These are phyloP conservation scores for Yarrowia sp. DNA, from an alignment of 805 yeast genomes.

Conservation along the genomic window DNA sequence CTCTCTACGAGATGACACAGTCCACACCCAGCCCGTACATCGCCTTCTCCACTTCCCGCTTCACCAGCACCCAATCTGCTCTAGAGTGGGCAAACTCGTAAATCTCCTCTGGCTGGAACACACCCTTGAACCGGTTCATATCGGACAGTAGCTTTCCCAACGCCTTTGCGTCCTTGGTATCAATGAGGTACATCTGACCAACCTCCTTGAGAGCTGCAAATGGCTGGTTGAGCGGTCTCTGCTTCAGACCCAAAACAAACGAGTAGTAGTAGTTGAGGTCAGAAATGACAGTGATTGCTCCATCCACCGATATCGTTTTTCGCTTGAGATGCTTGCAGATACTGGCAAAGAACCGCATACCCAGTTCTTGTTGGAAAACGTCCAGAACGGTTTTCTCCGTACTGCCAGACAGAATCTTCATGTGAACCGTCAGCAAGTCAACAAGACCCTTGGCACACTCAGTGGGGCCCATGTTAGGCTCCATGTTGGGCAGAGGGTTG, in stretches of 20 bases:
- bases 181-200: slow-evolving; percentile 77
- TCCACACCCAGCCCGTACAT: slow-evolving; percentile 83
- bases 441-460: slow-evolving; percentile 64
- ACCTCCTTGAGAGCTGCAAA: slow-evolving; percentile 78
- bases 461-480: slow-evolving; percentile 48
- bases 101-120: slow-evolving; percentile 90
- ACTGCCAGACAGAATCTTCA: slow-evolving; percentile 68
- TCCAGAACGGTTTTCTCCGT: slow-evolving; percentile 87
- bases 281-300: slow-evolving; percentile 76
- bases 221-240: slow-evolving; percentile 57
- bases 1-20: slow-evolving; percentile 47
- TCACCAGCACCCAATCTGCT: slow-evolving; percentile 77
- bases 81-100: slow-evolving; percentile 86
- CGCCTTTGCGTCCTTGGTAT: slow-evolving; percentile 70
- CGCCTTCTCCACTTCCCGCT: slow-evolving; percentile 82
- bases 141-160: slow-evolving; percentile 81
- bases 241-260: slow-evolving; percentile 57
- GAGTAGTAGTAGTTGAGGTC: slow-evolving; percentile 78
- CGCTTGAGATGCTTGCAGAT: slow-evolving; percentile 74
- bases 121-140: slow-evolving; percentile 79
- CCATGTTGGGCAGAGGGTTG: slow-evolving; percentile 45
- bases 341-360: slow-evolving; percentile 74
- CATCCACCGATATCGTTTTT: slow-evolving; percentile 68
- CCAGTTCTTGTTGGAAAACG: slow-evolving; percentile 91
- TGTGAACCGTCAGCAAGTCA: slow-evolving; percentile 62